Evolutionary conservation across 2,329 filamentous ascomycete genomes (phyloP), one percentile per base, ranked within the genome.

Genomic region (Stagonosporopsis vannaccii): DNA sequence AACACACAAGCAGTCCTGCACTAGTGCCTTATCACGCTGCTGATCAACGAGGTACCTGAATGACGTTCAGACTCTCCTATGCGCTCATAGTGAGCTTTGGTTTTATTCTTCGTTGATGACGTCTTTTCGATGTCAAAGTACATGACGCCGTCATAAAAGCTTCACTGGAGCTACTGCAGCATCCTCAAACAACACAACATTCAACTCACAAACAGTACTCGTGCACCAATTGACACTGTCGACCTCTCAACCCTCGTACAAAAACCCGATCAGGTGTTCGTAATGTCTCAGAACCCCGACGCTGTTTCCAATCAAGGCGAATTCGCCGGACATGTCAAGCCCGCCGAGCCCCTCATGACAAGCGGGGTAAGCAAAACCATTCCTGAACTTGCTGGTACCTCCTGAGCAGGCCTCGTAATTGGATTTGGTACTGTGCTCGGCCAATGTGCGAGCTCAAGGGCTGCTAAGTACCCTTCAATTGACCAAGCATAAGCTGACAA

Each of bases 231-330:
- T 26, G 22, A 48, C 20, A 19, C n/a, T 13, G 5, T 11, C 6
- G 13, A 23, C 23, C n/a, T 22, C 15, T 3, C 19, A 28, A 25
- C 3, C 20, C 22, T 46, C 20, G 12, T 7, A 19, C 6, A 20
- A n/a, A 32, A 2, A 25, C 11, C 19, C 3, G 13, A 2, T 23
- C 25, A 19, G 9, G 9, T 32, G 36, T 23, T n/a, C 78, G 80
- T 77, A 45, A 75, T 77, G 61, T 70, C 63, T 51, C 61, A 63
- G 46, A 86, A 87, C 72, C 69, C 81, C 39, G 79, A 86, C 22
- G 80, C 85, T 25, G 74, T 86, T 56, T 78, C 75, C 63, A 79
- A 81, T 60, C 74, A 77, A 45, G 80, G 84, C 66, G 79, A 86
- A 66, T 87, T 89, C 71, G 75, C 78, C 62, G 80, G 81, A 59